Percentiles rank a stretch among this genome's conserved stretches.
Conservation (phyloP, 257 asterid species). For the Scutellaria galericulata region DNA sequence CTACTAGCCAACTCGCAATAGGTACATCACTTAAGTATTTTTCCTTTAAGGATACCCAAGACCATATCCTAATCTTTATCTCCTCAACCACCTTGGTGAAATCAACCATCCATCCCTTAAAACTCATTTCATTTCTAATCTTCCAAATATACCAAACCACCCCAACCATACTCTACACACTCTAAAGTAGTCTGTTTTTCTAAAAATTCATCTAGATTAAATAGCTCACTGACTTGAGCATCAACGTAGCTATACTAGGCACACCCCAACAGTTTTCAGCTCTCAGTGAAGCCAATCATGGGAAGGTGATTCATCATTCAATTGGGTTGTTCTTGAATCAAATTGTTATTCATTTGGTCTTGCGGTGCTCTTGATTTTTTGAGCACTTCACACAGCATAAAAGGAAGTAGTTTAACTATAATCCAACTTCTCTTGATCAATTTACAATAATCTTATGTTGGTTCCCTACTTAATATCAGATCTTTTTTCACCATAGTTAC, state of each 20-base stretch:
- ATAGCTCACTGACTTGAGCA: background rate
- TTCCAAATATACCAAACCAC: too few relatives aligned
- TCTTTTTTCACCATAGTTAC: background rate
- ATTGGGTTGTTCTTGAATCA: background rate
- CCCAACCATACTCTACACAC: background rate
- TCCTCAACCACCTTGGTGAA: too few relatives aligned
- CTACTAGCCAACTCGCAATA: too few relatives aligned
- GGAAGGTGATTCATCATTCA: background rate
- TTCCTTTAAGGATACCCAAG: too few relatives aligned
- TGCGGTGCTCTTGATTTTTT: background rate
- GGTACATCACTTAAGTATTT: too few relatives aligned
- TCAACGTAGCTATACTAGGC: background rate
- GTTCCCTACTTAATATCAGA: background rate
- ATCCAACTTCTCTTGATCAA: background rate
- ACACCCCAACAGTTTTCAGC: background rate
- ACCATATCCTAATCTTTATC: too few relatives aligned
- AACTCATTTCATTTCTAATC: too few relatives aligned
- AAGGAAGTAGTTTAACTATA: background rate
- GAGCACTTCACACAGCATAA: constrained; percentile 5
- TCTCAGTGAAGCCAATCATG: background rate
- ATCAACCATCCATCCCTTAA: too few relatives aligned
- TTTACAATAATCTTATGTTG: background rate
- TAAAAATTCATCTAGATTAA: background rate
- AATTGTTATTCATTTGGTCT: too few relatives aligned
- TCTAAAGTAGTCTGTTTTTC: background rate